Base-by-base conservation (phyloP, 768 basidiomycete genomes). In the Pilatotrama ljubarskyi region DNA sequence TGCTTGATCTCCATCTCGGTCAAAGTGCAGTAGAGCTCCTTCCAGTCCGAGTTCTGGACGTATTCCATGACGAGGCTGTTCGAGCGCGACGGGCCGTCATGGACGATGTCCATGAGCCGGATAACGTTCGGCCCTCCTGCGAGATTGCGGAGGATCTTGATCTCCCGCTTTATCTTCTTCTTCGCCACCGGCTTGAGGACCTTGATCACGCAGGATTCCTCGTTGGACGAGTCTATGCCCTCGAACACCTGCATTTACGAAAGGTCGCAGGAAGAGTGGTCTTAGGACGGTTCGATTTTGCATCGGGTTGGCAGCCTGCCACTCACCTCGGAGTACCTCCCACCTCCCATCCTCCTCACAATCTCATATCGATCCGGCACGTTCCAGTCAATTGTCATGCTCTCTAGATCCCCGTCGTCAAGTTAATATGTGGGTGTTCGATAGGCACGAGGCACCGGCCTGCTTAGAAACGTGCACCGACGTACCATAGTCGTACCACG, bases 151-250 rank as follows among this genome's bases (percentile, higher is more conserved):
- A 98, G 77, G 69, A 98, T 95, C 82, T 98, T 98, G 74, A 98
- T 96, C 78, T 98, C 96, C 61, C 96, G 84, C 78, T 97, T 97
- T 77, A 98, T 98, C 80, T 98, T 98, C 86, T 97, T 97, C 85
- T 97, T 96, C 81, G 97, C 96, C 51, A 98, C 93, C 0, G 96
- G 96, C 74, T 98, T 98, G 66, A 98, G 83, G 26, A 98, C 96
- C 75, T 98, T 98, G 80, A 98, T 95, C 73, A 96, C 94, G 73
- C 93, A 94, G 74, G 94, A 92, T 73, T 92, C 90, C 70, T 93
- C 91, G 60, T 90, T 90, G 47, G 91, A 86, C 62, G 93, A 86
- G 71, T 96, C 92, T 66, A 95, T 84, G 13, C 94, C 95, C 75
- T 95, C 93, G 68, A 96, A 96, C 56, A 93, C 91, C 91, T 93